Evolutionary conservation across 2,329 filamentous ascomycete species (phyloP), one percentile per base, ranked within the genome.

Genomic region (Mollisia scopiformis): DNA sequence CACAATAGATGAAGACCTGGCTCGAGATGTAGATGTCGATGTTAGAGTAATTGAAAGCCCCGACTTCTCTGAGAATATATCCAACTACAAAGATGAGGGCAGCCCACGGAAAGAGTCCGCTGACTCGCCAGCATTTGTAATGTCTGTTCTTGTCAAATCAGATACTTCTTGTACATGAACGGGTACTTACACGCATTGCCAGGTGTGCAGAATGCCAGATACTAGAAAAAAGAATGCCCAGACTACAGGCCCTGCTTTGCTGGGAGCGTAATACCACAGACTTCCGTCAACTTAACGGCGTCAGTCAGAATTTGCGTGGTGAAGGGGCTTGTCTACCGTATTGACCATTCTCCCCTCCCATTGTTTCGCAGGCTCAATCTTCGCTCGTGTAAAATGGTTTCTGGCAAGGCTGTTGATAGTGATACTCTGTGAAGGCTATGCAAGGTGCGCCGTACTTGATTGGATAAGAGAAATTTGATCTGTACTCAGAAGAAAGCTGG

Each of bases 71-170:
- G 37, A 84, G 68, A 6, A 80, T 76, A 69, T 87, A 88, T 23
- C 86, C 86, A 1, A 74, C 76, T 0, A 80, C 78, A 71, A 87
- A 87, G 41, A 88, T 69, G 1, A 83, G 69, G 7, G 80, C 79
- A 47, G 81, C 83, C 72, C 84, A 79, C 8, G 83, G 78, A 23
- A 86, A 82, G 3, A 88, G 72, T 0, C 80, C 72, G 0, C 82
- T 85, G 14, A 86, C 75, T 54, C 78, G 79, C 80, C 83, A 88
- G 65, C 79, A 83, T 63, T 82, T 83, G 69, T 86, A 84, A 57
- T 76, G 80, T 47, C 84, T 86, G n/a, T 23, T 13, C 19, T 21
- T 33, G 39, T 41, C 57, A 53, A 47, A 37, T 30, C 6, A 39
- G 28, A 25, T 5, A n/a, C 31, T 23, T 46, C 23, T 19, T 37